Evolutionary conservation across 2,329 filamentous ascomycete genomes (phyloP).

Genomic region (Colletotrichum shisoi): DNA sequence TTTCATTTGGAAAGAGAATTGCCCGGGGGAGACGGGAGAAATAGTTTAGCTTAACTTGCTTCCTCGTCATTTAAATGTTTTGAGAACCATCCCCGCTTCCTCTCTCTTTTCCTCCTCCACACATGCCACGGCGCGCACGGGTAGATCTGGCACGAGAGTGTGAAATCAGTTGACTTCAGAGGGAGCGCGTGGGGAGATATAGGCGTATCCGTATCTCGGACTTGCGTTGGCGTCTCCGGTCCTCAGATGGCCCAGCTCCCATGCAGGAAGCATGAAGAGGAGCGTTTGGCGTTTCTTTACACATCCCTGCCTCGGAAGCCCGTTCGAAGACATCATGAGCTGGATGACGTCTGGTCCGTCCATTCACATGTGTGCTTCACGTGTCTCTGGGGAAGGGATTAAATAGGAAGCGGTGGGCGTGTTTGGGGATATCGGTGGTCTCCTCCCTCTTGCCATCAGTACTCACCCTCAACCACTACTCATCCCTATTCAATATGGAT

Average conservation of each 20-base stretch:
- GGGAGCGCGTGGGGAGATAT: background rate
- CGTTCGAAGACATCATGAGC: slow-evolving; percentile 2
- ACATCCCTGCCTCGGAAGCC: slow-evolving; percentile 30
- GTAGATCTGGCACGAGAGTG: slow-evolving; percentile 4
- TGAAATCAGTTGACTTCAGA: background rate
- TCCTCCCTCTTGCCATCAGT: background rate
- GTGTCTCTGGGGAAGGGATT: background rate
- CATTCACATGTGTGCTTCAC: slow-evolving; percentile 12
- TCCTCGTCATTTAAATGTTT: background rate
- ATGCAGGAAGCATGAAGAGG: slow-evolving; percentile 21
- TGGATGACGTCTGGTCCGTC: slow-evolving; percentile 17
- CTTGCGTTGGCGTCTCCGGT: background rate
- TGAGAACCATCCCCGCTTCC: background rate
- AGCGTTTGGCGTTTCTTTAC: slow-evolving; percentile 17
- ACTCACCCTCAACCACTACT: background rate
- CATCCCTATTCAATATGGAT: slow-evolving; percentile 9
- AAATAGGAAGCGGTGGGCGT: slow-evolving; percentile 9
- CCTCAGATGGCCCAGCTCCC: slow-evolving; percentile 7
- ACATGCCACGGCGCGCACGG: background rate
- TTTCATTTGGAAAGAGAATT: background rate
- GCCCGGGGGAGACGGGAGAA: background rate
- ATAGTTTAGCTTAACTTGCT: slow-evolving; percentile 24
- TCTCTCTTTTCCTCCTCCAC: background rate
- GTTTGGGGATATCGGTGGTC: background rate
- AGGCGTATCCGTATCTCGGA: slow-evolving; percentile 30